phyloP scores from a whole-genome alignment of 2,329 filamentous ascomycete species.

The Epichloe brachyelytri region DNA sequence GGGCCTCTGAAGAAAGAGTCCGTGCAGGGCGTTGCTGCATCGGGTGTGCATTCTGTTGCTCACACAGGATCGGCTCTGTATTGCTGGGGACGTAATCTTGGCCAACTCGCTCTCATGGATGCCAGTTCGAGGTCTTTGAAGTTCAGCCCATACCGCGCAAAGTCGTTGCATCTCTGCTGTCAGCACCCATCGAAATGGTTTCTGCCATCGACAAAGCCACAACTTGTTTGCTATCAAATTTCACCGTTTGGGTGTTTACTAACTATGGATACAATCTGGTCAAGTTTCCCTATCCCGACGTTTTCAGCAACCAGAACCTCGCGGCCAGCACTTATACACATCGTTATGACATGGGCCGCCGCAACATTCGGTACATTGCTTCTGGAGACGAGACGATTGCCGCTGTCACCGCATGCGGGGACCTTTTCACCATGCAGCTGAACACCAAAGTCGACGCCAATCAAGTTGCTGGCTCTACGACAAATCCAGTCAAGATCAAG shows the following conservation, averaged over 20 bases:
- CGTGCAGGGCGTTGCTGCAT: constrained; percentile 74
- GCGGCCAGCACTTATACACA: constrained; percentile 40
- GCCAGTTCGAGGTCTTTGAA: constrained; percentile 83
- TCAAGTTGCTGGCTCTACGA: constrained; percentile 59
- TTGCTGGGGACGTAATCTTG: constrained; percentile 91
- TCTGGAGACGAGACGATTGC: constrained; percentile 87
- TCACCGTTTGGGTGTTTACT: constrained; percentile 85
- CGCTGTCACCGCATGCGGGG: constrained; percentile 69
- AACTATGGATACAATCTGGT: constrained; percentile 94
- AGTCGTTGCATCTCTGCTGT: constrained; percentile 66
- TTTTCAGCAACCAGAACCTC: constrained; percentile 57
- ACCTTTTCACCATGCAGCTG: constrained; percentile 75
- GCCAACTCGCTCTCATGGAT: constrained; percentile 87
- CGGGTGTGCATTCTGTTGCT: constrained; percentile 80
- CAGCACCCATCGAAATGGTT: constrained; percentile 59
- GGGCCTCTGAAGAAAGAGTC: constrained; percentile 78
- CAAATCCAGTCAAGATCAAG: constrained; percentile 82
- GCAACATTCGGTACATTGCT: constrained; percentile 59
- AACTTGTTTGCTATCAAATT: constrained; percentile 69
- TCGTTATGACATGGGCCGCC: constrained; percentile 50
- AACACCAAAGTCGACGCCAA: constrained; percentile 52
- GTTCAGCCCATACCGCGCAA: constrained; percentile 71
- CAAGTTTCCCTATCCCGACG: constrained; percentile 62
- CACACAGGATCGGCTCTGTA: constrained; percentile 72
- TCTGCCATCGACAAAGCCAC: constrained; percentile 87